Evolutionary conservation across 176 grass and related monocot species (phyloP), one percentile per base, ranked within the genome.

Genomic region (Oryza punctata): DNA sequence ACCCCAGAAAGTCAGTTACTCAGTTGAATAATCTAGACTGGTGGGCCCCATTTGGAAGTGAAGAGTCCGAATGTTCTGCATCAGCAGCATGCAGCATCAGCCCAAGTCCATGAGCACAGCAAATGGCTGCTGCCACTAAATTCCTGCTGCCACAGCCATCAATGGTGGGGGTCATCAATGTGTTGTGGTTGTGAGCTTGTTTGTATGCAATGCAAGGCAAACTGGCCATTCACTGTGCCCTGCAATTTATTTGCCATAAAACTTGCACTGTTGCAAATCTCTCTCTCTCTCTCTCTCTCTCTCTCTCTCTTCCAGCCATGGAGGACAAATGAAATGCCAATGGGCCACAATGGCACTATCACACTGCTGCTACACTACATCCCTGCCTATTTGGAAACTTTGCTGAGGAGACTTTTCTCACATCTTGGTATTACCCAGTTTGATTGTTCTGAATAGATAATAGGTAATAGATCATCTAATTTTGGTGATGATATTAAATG

Each of bases 211-310:
- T 82, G 81, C 80, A 78, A 68, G 79, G 73, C 78, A 78, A 90
- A 86, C 84, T 90, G 84, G 67, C 76, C 84, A 73, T 82, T 90
- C 73, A 90, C 84, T 90, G 84, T 86, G 88, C 72, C 57, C 88
- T 86, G 88, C 88, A 78, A 90, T 82, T 90, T 72, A 86, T 86
- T 79, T 50, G 79, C 73, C 88, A 86, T 86, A 82, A 90, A 78
- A 82, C 8, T 47, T 72, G 12, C 67, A 35, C 33, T 35, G 33
- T 35, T 35, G 33, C 33, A 35, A 7, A 35, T 82, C 78, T 50
- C 60, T 43, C 64, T 73, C 43, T 27, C 15, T 21, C 47, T 5
- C 32, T 19, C 69, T 24, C 15, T 71, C 69, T 24, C 15, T 71
- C 32, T 33, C 32, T 33, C 32, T 33, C 32, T 33, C 32, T 33